phyloP scores from a whole-genome alignment of 1,284 basidiomycete species.

The Ustanciosporium gigantosporum region DNA sequence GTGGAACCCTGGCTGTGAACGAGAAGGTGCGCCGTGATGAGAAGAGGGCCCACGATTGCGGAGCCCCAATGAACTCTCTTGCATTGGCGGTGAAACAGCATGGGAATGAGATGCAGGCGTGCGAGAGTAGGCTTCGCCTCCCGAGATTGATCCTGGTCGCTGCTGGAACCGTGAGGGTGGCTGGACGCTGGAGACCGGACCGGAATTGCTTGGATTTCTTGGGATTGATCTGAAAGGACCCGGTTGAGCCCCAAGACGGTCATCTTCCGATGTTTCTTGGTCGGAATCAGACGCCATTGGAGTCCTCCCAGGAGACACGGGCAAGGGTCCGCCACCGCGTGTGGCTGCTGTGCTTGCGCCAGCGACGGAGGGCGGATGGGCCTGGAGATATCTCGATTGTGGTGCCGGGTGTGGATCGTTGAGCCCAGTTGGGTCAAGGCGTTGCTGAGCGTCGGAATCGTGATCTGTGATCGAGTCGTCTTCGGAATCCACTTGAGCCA shows the following conservation, averaged over 20 bases:
- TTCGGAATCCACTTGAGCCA: slow-evolving; percentile 30
- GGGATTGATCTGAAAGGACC: slow-evolving; percentile 11
- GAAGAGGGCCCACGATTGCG: slow-evolving; percentile 20
- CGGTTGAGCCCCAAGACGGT: slow-evolving; percentile 20
- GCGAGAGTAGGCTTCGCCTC: slow-evolving; percentile 17
- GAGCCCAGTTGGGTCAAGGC: slow-evolving; percentile 24
- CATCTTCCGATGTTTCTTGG: slow-evolving; percentile 15
- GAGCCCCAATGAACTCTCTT: slow-evolving; percentile 3
- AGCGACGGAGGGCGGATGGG: slow-evolving; percentile 16
- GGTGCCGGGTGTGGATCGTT: slow-evolving; percentile 9
- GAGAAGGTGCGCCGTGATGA: slow-evolving; percentile 20
- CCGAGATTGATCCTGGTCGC: slow-evolving; percentile 20
- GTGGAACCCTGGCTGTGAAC: slow-evolving; percentile 13
- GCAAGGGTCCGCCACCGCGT: slow-evolving; percentile 16
- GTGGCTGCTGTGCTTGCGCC: slow-evolving; percentile 40
- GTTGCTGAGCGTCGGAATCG: slow-evolving; percentile 25
- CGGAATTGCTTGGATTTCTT: slow-evolving; percentile 10
- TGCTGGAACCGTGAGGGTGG: slow-evolving; percentile 18
- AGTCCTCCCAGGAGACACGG: slow-evolving; percentile 16
- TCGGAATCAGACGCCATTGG: slow-evolving; percentile 31
- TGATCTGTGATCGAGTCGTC: slow-evolving; percentile 22
- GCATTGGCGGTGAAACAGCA: slow-evolving; percentile 6
- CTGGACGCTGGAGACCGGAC: slow-evolving; percentile 11
- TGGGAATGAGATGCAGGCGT: slow-evolving; percentile 23
- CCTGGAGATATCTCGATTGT: background rate